Evolutionary conservation across 2,329 filamentous ascomycete species (phyloP), one percentile per base, ranked within the genome.

Genomic region (Colletotrichum shisoi): DNA sequence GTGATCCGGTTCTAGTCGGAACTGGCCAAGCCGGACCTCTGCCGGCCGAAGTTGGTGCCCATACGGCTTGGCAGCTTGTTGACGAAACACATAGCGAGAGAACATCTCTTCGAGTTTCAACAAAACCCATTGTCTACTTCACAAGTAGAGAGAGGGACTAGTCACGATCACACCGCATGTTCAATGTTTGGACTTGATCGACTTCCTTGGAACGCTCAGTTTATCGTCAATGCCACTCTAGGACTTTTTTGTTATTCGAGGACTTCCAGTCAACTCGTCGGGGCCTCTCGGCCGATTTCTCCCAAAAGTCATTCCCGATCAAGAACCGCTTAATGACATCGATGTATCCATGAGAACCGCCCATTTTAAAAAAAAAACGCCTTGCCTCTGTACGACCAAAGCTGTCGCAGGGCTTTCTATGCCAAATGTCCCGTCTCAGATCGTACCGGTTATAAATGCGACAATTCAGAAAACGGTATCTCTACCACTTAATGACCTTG

Each of bases 401-500:
- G 8, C 4, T 34, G 61, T 34, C 17, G 49, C 56, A 60, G 61
- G 61, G 44, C 42, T 44, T 31, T 39, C 17, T 34, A 42, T 65
- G 49, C 61, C 65, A 40, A 48, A 24, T 17, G 7, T 21, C 65
- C 27, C 54, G 21, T 65, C 19, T 60, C 54, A 51, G 44, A 19
- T 68, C 65, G 52, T 57, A 45, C 56, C 49, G 19, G 61, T 65
- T 61, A 37, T 68, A 57, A 31, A 68, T 39, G 56, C 51, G 61
- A 54, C 34, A 64, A 54, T 17, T 21, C 45, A 37, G 5, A 40
- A n/a, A 8, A 13, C 42, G n/a, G 37, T 3, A 13, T 17, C 13
- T 68, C 51, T 68, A 81, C 79, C 79, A 81, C 73, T 77, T 78
- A 57, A 81, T 62, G 6, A 77, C 71, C 67, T 72, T 73, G 66